Evolutionary conservation across 805 yeast species (phyloP).

Genomic region (Metschnikowia lachancei): DNA sequence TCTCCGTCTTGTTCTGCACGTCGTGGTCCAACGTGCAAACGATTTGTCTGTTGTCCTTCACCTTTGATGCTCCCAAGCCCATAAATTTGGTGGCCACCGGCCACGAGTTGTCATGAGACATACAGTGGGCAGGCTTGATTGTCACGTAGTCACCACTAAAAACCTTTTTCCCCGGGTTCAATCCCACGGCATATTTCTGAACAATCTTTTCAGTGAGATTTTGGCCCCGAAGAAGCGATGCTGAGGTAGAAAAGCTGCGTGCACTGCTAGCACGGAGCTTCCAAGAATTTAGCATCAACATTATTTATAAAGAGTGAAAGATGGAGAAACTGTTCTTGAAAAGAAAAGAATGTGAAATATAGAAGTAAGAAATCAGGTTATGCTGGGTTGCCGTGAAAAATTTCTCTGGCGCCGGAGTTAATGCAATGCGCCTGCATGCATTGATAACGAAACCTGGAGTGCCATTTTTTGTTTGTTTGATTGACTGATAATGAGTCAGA

Average conservation of each 20-base stretch:
- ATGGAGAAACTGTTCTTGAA: background rate
- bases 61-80: slow-evolving; percentile 86
- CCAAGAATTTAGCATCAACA: slow-evolving; percentile 15
- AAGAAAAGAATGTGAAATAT: too few species aligned
- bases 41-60: slow-evolving; percentile 83
- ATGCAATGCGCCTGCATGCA: slow-evolving; percentile 11
- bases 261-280: slow-evolving; percentile 6
- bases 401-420: slow-evolving; percentile 6
- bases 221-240: slow-evolving; percentile 48
- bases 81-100: slow-evolving; percentile 96
- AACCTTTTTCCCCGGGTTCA: slow-evolving; percentile 72
- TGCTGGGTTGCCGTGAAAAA: slow-evolving; percentile 7
- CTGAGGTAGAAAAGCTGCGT: slow-evolving; percentile 20
- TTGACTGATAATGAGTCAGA: slow-evolving; percentile 22
- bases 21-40: slow-evolving; percentile 98
- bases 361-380: too few species aligned
- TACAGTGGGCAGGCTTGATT: slow-evolving; percentile 92
- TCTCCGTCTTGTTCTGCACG: slow-evolving; percentile 88
- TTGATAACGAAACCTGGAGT: slow-evolving; percentile 18
- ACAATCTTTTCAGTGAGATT: slow-evolving; percentile 94
- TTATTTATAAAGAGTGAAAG: background rate
- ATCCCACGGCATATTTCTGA: slow-evolving; percentile 86
- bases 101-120: slow-evolving; percentile 99
- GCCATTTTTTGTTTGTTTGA: slow-evolving; percentile 4
- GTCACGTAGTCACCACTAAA: slow-evolving; percentile 92